Evolutionary conservation across 352 stramenopile species (phyloP).

Genomic region (Thalassiosira sp.): DNA sequence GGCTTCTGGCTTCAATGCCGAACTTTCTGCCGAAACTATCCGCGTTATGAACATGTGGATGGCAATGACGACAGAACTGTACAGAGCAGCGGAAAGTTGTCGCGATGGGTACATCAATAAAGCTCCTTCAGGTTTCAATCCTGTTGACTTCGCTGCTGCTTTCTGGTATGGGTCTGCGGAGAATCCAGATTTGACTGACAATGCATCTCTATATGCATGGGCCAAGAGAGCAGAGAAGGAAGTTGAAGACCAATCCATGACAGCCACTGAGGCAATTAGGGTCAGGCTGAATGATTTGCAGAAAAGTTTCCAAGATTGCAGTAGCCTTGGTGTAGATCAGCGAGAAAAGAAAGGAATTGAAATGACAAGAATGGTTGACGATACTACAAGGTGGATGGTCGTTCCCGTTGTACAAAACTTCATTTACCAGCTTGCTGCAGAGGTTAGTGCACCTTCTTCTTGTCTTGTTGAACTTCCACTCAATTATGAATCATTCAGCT

Average conservation of each 20-base stretch:
- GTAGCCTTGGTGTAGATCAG: background rate
- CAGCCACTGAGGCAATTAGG: slow-evolving; percentile 28
- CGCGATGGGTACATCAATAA: slow-evolving; percentile 23
- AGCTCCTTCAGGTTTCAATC: slow-evolving; percentile 32
- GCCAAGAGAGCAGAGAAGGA: slow-evolving; percentile 14
- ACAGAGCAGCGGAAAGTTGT: slow-evolving; percentile 58
- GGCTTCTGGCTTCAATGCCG: slow-evolving; percentile 30
- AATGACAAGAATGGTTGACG: slow-evolving; percentile 55
- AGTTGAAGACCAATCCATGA: slow-evolving; percentile 17
- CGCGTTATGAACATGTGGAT: slow-evolving; percentile 78
- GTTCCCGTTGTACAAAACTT: slow-evolving; percentile 78
- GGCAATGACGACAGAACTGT: slow-evolving; percentile 61
- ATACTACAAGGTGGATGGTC: slow-evolving; percentile 59
- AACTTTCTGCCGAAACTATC: slow-evolving; percentile 69
- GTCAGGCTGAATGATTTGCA: slow-evolving; percentile 26
- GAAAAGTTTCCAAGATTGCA: slow-evolving; percentile 28
- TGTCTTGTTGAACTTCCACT: no score
- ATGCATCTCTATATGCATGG: slow-evolving; percentile 42
- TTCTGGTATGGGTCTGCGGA: slow-evolving; percentile 69
- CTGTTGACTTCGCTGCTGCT: slow-evolving; percentile 68
- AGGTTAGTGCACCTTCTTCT: slow-evolving; percentile 33
- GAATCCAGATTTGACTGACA: slow-evolving; percentile 21
- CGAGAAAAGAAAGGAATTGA: slow-evolving; percentile 14
- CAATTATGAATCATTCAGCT: no score
- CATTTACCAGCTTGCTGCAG: slow-evolving; percentile 60